Evolutionary conservation across 2,329 filamentous ascomycete species (phyloP), one percentile per base, ranked within the genome.

Genomic region (Ceratocystis smalleyi): DNA sequence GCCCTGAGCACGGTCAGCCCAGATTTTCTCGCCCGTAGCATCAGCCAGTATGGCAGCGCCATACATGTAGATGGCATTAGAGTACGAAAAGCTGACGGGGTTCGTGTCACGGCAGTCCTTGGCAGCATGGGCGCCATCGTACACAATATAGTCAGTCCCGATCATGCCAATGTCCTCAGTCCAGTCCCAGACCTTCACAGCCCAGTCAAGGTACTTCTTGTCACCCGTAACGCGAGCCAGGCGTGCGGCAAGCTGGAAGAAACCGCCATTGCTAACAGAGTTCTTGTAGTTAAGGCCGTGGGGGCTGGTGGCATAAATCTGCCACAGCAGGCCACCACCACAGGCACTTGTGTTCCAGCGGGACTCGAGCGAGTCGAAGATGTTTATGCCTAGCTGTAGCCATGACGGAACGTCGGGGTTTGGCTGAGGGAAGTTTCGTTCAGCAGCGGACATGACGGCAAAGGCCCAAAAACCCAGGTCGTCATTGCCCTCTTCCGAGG

Each of bases 251-350:
- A 95, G 79, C 70, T 91, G 86, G 73, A 95, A 91, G 71, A 94
- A 83, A n/a, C 84, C 85, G 51, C 88, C 89, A 72, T 94, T 94
- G 67, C 85, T 85, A 69, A 91, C 83, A 5, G 67, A 55, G 75
- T 92, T 92, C 75, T 91, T 94, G 80, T 95, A 94, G 70, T 83
- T 80, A 72, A 91, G 85, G 15, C 89, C 90, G 67, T 84, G 84
- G 59, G 77, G 76, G 71, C 95, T 92, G 69, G 81, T 82, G 1
- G 80, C 75, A 72, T 86, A 91, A 69, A 95, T 90, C 76, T 95
- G 89, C 88, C 88, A 92, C 65, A 83, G 79, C 59, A 94, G 75
- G 3, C 89, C 90, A 67, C 89, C 89, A 30, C 78, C 79, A 70
- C 89, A 95, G 47, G 76, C 74, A 0, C 77, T 75, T 0, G 75